Evolutionary conservation across 257 asterid species (phyloP).

Genomic region (Solanum neorickii): DNA sequence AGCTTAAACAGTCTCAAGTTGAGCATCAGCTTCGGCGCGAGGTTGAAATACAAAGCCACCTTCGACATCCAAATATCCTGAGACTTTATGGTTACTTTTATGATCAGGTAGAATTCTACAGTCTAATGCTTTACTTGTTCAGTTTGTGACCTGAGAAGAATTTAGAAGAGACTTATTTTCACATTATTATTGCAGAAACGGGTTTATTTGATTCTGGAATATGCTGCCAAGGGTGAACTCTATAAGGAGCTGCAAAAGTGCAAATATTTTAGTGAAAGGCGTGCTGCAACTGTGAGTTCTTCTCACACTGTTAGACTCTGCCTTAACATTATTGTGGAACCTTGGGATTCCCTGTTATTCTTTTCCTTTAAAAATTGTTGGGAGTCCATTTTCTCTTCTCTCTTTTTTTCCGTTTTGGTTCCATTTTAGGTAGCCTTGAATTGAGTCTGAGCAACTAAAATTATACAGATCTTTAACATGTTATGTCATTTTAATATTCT

Average conservation of each 20-base stretch:
- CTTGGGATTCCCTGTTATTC: neutral
- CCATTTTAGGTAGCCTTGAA: neutral
- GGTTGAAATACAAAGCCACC: conserved; percentile 93
- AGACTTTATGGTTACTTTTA: conserved; percentile 90
- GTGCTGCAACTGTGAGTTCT: conserved; percentile 85
- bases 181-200: conserved; percentile 51
- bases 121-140: neutral
- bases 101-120: conserved; percentile 46
- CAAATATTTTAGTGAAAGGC: conserved; percentile 77
- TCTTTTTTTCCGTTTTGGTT: neutral
- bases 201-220: conserved; percentile 81
- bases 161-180: neutral
- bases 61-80: conserved; percentile 86
- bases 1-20: conserved; percentile 79
- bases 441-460: no score
- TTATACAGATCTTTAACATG: neutral
- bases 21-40: conserved; percentile 97
- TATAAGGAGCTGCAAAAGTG: conserved; percentile 82
- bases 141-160: neutral
- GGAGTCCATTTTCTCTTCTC: neutral
- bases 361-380: neutral
- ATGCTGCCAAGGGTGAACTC: conserved; percentile 93
- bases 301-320: neutral
- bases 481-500: neutral
- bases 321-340: neutral